Evolutionary conservation across 257 asterid species (phyloP).

Genomic region (Nicotiana tomentosiformis): DNA sequence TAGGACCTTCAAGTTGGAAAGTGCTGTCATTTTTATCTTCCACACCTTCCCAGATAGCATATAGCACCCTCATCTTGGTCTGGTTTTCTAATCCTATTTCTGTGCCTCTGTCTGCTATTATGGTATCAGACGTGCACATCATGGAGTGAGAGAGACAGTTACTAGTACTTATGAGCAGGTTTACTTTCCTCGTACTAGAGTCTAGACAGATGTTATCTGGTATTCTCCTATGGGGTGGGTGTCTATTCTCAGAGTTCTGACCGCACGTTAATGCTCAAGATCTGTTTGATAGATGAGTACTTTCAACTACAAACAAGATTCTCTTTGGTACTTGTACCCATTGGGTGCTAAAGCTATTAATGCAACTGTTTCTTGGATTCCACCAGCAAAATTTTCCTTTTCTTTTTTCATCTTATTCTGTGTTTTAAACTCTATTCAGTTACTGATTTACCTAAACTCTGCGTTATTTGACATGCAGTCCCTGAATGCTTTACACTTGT

Average conservation of each 20-base stretch:
- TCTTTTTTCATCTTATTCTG: background rate
- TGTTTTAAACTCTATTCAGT: background rate
- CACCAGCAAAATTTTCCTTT: background rate
- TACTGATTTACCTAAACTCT: slow-evolving; percentile 11
- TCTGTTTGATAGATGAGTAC: background rate
- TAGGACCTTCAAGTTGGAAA: background rate
- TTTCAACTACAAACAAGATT: background rate
- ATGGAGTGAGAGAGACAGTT: background rate
- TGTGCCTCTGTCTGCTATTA: background rate
- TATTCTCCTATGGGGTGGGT: background rate
- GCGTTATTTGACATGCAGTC: slow-evolving; percentile 45
- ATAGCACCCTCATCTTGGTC: background rate
- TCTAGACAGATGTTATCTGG: background rate
- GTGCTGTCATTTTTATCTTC: background rate
- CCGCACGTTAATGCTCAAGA: background rate
- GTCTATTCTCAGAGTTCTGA: background rate
- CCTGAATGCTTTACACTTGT: slow-evolving; percentile 68
- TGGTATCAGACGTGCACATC: too few species aligned
- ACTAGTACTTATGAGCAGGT: background rate
- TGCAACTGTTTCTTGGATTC: background rate
- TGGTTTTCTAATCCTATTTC: background rate
- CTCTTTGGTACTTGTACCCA: background rate
- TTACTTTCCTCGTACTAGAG: background rate
- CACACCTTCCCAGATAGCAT: background rate
- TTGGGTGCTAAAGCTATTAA: background rate